Base-by-base conservation (phyloP, 2,329 filamentous ascomycete genomes). In the Penicillium digitatum region DNA sequence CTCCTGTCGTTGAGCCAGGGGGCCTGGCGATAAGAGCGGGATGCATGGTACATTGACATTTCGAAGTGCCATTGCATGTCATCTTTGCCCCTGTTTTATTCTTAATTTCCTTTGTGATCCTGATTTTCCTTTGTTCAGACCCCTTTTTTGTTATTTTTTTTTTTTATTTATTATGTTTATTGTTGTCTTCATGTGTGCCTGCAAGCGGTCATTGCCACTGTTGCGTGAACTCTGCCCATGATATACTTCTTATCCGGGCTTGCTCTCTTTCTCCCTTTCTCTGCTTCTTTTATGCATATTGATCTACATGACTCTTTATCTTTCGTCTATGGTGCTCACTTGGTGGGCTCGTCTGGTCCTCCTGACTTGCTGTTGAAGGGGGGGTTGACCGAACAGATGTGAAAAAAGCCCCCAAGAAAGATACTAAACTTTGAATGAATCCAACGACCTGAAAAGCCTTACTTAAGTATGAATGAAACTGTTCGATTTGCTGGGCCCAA, bases 1-100 rank as follows among this genome's bases (percentile, higher is more conserved):
- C 75, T 97, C 60, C 73, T 96, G 59, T 93, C 89, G 48, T 79
- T 97, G 43, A 95, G 90, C 66, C 89, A 95, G 74, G 93, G 92
- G n/a, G 90, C 90, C 68, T 96, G 92, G 91, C 82, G 84, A 67
- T 88, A 74, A 82, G 35, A 40, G 43, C 37, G 44, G 38, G 49
- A 46, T 45, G 24, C 39, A 53, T 20, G 48, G 42, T 35, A 34
- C 27, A 34, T 48, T 20, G 20, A 29, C 24, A 49, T 57, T 55
- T 35, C 44, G 10, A 54, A 46, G 42, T 35, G 47, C 35, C n/a
- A 47, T 38, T 56, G 52, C 49, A 48, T 38, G 26, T 32, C 20
- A n/a, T 45, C 49, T 27, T 51, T 51, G 39, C 56, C 54, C 48
- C 38, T 56, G 46, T 20, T 48, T 48, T 31, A 26, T 55, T 47